Percentiles rank a stretch among this genome's conserved stretches.
phyloP scores from a whole-genome alignment of 306 rosid species.

The Sesbania bispinosa region DNA sequence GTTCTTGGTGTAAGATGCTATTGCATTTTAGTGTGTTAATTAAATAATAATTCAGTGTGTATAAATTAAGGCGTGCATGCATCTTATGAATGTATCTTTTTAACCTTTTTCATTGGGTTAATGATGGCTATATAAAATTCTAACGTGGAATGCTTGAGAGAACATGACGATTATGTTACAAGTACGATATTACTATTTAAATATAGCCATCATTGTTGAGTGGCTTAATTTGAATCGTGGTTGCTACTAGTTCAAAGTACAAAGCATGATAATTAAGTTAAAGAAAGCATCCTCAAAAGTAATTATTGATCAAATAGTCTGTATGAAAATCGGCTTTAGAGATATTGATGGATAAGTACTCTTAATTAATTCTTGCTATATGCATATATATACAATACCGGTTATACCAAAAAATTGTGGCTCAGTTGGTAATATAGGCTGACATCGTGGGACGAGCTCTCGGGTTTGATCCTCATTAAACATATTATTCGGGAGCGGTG shows the following conservation, averaged over 20 bases:
- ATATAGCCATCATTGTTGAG: background rate
- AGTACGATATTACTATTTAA: background rate
- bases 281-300: background rate
- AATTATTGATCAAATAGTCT: background rate
- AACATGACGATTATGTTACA: background rate
- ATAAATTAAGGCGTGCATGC: constrained; percentile 29
- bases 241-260: constrained; percentile 12
- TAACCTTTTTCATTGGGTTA: constrained; percentile 11
- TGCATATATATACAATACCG: too few relatives aligned
- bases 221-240: background rate
- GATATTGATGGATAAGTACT: too few relatives aligned
- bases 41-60: constrained; percentile 10
- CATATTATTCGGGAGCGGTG: too few relatives aligned
- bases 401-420: too few relatives aligned
- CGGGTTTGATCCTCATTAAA: too few relatives aligned
- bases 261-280: background rate
- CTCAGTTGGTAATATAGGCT: too few relatives aligned
- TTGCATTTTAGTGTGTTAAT: background rate
- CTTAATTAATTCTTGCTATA: too few relatives aligned
- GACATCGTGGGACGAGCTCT: too few relatives aligned
- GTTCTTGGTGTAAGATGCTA: background rate
- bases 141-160: constrained; percentile 8
- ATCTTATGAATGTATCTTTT: constrained; percentile 14
- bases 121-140: background rate
- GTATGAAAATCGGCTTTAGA: too few relatives aligned